Evolutionary conservation across 2,329 filamentous ascomycete genomes (phyloP), one percentile per base, ranked within the genome.

Genomic region (Neonectria neomacrospora): DNA sequence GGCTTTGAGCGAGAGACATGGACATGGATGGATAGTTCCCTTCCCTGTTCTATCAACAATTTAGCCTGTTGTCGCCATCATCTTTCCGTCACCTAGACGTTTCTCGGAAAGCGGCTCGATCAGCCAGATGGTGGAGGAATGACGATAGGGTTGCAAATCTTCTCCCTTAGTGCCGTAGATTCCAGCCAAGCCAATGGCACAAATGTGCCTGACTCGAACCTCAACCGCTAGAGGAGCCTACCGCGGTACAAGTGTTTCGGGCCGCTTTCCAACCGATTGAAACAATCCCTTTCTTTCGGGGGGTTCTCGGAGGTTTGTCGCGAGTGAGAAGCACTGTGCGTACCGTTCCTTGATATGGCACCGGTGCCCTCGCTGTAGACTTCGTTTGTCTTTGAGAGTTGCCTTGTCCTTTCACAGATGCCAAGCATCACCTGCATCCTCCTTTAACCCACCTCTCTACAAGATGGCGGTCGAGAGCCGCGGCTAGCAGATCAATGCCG

Each of bases 401-500:
- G 34, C 16, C n/a, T 37, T 12, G 34, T n/a, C 16, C 14, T 37
- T 37, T 37, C 7, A 14, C 16, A 37, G 34, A 37, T 14, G 34
- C 14, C 34, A n/a, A 37, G 34, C 14, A 37, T 8, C 34, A 16
- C 7, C 34, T 2, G 34, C 6, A n/a, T n/a, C 16, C 34, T 8
- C 5, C 14, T n/a, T 14, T 37, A 7, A 37, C 34, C 34, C 14
- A 37, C 34, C 34, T 37, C 34, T 39, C 28, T 20, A 20, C n/a
- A 45, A 6, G 3, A 58, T 58, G 55, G 55, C 45, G 9, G 14
- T n/a, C 34, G 55, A 58, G n/a, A 58, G 14, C 26, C 47, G 55
- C 10, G 55, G 55, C 8, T 23, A 4, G 8, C 55, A 76, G 59
- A 64, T 78, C 48, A 48, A 65, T 50, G 75, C 64, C 5, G 67